A percentile compares a stretch with the other conserved stretches of the same genome.
Evolutionary conservation across 768 basidiomycete species (phyloP).

Genomic region (Cytidiella melzeri): DNA sequence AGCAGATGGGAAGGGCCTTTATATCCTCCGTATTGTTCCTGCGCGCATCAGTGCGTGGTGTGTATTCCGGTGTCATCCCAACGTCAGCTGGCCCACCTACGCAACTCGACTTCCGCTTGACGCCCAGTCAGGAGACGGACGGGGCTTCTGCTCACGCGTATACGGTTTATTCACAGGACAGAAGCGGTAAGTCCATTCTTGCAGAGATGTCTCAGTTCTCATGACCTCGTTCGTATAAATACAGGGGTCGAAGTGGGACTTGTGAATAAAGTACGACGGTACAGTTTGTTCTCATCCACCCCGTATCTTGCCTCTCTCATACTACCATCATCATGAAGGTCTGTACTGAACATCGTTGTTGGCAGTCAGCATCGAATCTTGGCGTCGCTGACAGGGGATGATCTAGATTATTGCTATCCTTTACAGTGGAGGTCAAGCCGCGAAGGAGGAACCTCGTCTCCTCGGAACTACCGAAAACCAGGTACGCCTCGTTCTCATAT

Average conservation of each 20-base stretch:
- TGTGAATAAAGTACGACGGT: too few species aligned
- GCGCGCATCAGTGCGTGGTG: too few species aligned
- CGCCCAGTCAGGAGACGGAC: not conserved
- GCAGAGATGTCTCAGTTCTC: not conserved
- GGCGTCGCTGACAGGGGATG: not conserved
- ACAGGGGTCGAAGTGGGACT: not conserved
- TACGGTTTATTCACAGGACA: not conserved
- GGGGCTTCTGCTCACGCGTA: not conserved
- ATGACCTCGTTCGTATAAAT: slow-evolving; percentile 9
- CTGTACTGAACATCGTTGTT: not conserved
- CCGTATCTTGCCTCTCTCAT: not conserved
- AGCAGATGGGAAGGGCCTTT: too few species aligned
- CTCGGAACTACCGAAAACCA: slow-evolving; percentile 76
- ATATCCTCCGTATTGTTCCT: too few species aligned
- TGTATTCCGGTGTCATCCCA: not conserved
- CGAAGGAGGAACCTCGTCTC: slow-evolving; percentile 60
- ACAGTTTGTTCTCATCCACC: not conserved
- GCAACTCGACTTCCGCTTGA: not conserved
- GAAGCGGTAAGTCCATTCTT: not conserved
- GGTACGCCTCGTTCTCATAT: slow-evolving; percentile 29
- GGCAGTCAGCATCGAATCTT: too few species aligned
- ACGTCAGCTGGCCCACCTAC: not conserved
- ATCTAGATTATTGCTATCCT: slow-evolving; percentile 62
- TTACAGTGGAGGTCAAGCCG: slow-evolving; percentile 58
- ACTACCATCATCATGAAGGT: slow-evolving; percentile 4